Conservation (phyloP, 345 rosid species). For the Aethionema arabicum region DNA sequence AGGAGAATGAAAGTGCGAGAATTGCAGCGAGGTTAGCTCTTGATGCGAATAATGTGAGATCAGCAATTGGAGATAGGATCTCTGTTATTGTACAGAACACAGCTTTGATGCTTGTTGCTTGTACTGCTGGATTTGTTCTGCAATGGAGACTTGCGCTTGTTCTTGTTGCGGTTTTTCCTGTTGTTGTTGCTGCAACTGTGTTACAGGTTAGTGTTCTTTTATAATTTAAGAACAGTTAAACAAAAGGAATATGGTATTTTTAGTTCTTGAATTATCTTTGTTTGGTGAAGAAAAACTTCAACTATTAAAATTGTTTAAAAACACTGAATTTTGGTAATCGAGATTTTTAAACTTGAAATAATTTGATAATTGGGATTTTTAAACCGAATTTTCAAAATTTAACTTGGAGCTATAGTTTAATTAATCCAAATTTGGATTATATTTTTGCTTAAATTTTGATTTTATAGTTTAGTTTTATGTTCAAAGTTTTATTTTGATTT, state of each 20-base stretch:
- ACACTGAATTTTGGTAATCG: neutral
- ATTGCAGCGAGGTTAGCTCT: constrained; percentile 87
- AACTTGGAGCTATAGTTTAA: too few species aligned
- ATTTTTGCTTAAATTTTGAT: neutral
- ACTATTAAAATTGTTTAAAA: too few species aligned
- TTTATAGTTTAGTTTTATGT: too few species aligned
- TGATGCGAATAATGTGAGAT: constrained; percentile 96
- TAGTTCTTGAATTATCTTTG: too few species aligned
- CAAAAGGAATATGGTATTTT: too few species aligned
- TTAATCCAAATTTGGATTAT: too few species aligned
- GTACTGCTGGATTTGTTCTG: constrained; percentile 94
- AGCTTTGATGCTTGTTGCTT: constrained; percentile 91
- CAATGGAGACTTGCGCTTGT: constrained; percentile 99
- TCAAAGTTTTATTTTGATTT: neutral
- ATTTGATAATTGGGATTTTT: too few species aligned
- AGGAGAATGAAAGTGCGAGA: constrained; percentile 94
- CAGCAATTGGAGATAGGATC: constrained; percentile 96
- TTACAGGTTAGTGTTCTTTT: constrained; percentile 63
- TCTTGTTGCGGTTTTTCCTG: constrained; percentile 88
- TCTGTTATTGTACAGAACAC: constrained; percentile 96
- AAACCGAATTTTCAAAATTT: too few species aligned
- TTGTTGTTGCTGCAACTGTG: constrained; percentile 98
- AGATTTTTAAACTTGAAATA: too few species aligned
- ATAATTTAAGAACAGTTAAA: too few species aligned
- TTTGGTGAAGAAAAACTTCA: too few species aligned